A percentile compares a stretch with the other conserved stretches of the same genome.
Conservation (phyloP, 2,329 filamentous ascomycete species). For the Aureobasidium leucospermi region DNA sequence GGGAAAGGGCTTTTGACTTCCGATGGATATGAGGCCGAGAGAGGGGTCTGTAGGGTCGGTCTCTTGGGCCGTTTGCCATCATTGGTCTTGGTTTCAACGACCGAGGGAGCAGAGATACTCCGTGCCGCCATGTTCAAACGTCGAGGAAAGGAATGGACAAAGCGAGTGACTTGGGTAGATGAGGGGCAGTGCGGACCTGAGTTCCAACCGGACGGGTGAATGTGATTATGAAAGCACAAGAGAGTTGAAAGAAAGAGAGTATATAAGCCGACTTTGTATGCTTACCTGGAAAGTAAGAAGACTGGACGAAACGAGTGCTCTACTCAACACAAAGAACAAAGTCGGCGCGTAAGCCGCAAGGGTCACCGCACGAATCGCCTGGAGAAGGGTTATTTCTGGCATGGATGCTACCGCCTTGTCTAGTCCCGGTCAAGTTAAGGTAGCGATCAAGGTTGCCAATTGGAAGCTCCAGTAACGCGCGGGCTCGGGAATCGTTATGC, state of each 20-base stretch:
- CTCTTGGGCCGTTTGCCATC: constrained; percentile 32
- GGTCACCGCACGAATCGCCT: constrained; percentile 7
- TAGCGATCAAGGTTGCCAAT: constrained; percentile 5
- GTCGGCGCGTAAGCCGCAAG: constrained; percentile 10
- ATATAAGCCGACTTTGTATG: constrained; percentile 10
- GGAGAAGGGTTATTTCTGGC: constrained; percentile 9
- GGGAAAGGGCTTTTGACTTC: constrained; percentile 59
- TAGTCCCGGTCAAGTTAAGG: constrained; percentile 10
- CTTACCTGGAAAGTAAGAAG: constrained; percentile 1
- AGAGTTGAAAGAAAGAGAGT: constrained; percentile 6
- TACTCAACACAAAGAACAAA: background rate
- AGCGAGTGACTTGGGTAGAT: constrained; percentile 7
- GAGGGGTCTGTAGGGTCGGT: constrained; percentile 46
- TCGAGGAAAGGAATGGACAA: background rate
- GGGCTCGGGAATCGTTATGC: constrained; percentile 9
- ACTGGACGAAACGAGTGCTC: background rate
- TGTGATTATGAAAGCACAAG: constrained; percentile 13
- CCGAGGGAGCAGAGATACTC: constrained; percentile 25
- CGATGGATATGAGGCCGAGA: constrained; percentile 51
- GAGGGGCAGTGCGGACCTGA: background rate
- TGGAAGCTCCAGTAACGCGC: constrained; percentile 9
- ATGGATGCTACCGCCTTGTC: constrained; percentile 8
- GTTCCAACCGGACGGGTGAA: background rate
- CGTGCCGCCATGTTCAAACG: constrained; percentile 11
- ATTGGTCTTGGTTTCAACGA: constrained; percentile 28